Conservation (phyloP, 768 basidiomycete species). For the Amanita subjunquillea region DNA sequence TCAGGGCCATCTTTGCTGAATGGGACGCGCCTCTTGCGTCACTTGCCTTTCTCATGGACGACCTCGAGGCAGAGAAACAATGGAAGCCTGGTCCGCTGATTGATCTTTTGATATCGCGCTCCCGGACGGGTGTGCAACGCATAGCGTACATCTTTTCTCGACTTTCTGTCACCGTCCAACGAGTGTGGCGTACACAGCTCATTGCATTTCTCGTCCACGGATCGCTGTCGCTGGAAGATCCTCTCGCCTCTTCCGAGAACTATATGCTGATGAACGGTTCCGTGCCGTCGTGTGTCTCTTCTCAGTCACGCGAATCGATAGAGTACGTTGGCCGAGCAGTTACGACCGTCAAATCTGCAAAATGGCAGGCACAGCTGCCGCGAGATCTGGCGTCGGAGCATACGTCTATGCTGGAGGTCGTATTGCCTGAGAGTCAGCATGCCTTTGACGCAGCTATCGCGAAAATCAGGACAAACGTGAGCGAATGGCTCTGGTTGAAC, state of each 20-base stretch:
- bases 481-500: constrained; percentile 93
- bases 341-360: constrained; percentile 70
- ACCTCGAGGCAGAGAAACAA: constrained; percentile 41
- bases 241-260: constrained; percentile 45
- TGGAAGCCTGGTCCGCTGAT: constrained; percentile 76
- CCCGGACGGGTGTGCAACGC: constrained; percentile 70
- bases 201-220: constrained; percentile 72
- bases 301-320: constrained; percentile 70
- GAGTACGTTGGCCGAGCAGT: constrained; percentile 82
- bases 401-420: constrained; percentile 49
- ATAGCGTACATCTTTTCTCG: constrained; percentile 62
- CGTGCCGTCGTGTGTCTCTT: constrained; percentile 67
- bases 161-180: constrained; percentile 67
- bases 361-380: constrained; percentile 73
- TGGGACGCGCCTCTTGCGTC: constrained; percentile 85
- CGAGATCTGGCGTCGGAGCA: constrained; percentile 55
- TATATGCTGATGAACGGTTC: constrained; percentile 53
- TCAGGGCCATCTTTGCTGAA: constrained; percentile 74
- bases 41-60: constrained; percentile 52
- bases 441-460: constrained; percentile 66
- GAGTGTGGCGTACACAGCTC: constrained; percentile 79
- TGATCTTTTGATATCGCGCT: constrained; percentile 62
- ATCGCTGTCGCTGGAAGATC: constrained; percentile 58
- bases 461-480: constrained; percentile 69
- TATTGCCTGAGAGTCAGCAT: constrained; percentile 68